A percentile compares a stretch with the other conserved stretches of the same genome.
These are phyloP conservation scores for Kodamaea alishanica DNA, from an alignment of 1,139 yeast genomes.

Conservation along the genomic window DNA sequence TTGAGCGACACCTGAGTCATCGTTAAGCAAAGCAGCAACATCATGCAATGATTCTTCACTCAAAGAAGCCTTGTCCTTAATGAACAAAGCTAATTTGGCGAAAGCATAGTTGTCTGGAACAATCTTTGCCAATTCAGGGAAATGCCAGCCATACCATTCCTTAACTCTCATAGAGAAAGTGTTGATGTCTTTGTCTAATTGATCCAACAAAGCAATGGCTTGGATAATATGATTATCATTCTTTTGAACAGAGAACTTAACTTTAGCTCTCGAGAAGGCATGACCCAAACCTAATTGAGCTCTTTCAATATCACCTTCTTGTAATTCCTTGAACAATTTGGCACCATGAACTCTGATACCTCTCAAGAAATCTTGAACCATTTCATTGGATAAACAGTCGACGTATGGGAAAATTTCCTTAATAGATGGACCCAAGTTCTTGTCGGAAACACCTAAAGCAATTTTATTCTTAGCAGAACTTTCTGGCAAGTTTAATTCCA, in stretches of 20 bases:
- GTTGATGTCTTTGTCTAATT: conserved; percentile 94
- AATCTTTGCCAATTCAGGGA: conserved; percentile 96
- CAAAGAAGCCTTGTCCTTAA: conserved; percentile 83
- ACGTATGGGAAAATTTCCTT: conserved; percentile 85
- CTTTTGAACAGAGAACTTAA: conserved; percentile 96
- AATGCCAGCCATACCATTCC: conserved; percentile 99
- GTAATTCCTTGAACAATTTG: conserved; percentile 86
- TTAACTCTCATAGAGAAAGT: conserved; percentile 98
- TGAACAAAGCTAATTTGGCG: conserved; percentile 78
- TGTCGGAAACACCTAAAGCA: conserved; percentile 86
- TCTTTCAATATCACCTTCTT: conserved; percentile 93
- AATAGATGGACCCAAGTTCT: conserved; percentile 93
- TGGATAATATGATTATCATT: conserved; percentile 98
- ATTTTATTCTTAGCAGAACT: conserved; percentile 65
- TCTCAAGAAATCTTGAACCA: conserved; percentile 91
- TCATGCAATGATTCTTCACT: conserved; percentile 85
- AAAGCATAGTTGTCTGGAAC: conserved; percentile 88
- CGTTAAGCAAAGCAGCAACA: conserved; percentile 81
- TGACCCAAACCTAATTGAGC: conserved; percentile 99
- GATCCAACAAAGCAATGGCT: conserved; percentile 95
- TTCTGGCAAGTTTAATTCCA: conserved; percentile 91
- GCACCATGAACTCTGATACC: conserved; percentile 90
- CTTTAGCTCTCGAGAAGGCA: conserved; percentile 98
- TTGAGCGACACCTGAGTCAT: conserved; percentile 93
- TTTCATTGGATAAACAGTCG: conserved; percentile 87